phyloP scores from a whole-genome alignment of 2,329 filamentous ascomycete species.

The Nakataea oryzae region DNA sequence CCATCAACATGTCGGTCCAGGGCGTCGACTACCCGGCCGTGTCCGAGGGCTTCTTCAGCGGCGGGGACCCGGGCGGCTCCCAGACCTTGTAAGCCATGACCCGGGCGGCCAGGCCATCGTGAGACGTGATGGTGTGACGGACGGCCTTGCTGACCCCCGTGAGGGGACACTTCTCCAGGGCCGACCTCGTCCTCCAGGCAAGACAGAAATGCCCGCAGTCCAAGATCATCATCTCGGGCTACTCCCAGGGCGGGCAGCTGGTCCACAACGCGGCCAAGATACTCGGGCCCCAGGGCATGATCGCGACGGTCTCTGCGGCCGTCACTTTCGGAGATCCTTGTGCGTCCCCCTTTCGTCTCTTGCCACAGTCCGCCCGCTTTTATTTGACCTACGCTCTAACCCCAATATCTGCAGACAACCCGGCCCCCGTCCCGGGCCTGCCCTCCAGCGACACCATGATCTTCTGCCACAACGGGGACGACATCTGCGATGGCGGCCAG shows the following conservation, averaged over 20 bases:
- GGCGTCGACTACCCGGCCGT: constrained; percentile 41
- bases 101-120: background rate
- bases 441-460: constrained; percentile 7
- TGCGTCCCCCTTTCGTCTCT: background rate
- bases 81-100: constrained; percentile 28
- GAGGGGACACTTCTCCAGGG: background rate
- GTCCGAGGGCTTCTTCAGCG: constrained; percentile 30
- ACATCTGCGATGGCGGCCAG: constrained; percentile 7
- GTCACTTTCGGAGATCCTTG: constrained; percentile 3
- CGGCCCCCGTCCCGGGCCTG: constrained; percentile 6
- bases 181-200: background rate
- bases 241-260: constrained; percentile 13
- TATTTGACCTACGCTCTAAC: background rate
- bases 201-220: constrained; percentile 20
- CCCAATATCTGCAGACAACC: constrained; percentile 5
- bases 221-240: constrained; percentile 26
- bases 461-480: constrained; percentile 7
- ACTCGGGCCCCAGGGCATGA: constrained; percentile 1
- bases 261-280: constrained; percentile 10
- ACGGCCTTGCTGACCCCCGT: background rate
- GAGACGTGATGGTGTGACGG: background rate
- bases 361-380: too few species aligned
- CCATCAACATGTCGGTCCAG: constrained; percentile 35
- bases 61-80: constrained; percentile 32
- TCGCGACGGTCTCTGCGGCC: background rate